Percentiles rank a stretch among this genome's conserved stretches.
Evolutionary conservation across 2,329 filamentous ascomycete genomes (phyloP).

Genomic region (Penicillium sp.): DNA sequence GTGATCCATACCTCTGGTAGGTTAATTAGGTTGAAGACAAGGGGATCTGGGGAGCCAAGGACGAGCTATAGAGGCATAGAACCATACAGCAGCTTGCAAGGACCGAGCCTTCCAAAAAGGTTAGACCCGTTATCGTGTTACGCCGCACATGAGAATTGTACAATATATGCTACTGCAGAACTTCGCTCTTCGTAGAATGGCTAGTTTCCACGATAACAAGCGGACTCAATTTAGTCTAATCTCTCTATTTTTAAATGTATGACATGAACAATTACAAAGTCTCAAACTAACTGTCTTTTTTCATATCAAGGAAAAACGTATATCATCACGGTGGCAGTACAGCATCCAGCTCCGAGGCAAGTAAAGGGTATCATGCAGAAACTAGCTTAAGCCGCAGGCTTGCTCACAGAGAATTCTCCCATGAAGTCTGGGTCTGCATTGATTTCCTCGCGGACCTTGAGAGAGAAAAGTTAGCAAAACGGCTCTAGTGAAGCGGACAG

Average conservation of each 20-base stretch:
- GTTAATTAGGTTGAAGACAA: too few species aligned
- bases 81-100: too few species aligned
- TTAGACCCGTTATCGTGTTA: too few species aligned
- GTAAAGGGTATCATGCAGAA: constrained; percentile 26
- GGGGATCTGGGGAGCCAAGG: too few species aligned
- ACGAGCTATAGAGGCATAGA: too few species aligned
- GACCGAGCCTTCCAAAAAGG: too few species aligned
- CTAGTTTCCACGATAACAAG: too few species aligned
- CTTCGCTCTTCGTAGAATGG: too few species aligned
- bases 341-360: constrained; percentile 16
- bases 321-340: constrained; percentile 22
- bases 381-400: constrained; percentile 25
- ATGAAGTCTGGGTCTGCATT: constrained; percentile 83
- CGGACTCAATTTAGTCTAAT: neutral
- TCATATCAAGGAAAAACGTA: constrained; percentile 21
- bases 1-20: too few species aligned
- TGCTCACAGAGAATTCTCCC: constrained; percentile 65
- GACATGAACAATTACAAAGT: constrained; percentile 8
- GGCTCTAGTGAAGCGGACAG: neutral
- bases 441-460: constrained; percentile 89
- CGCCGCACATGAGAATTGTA: too few species aligned
- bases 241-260: constrained; percentile 9
- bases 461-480: constrained; percentile 15
- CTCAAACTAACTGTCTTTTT: constrained; percentile 10
- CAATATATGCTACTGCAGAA: too few species aligned